A percentile compares a stretch with the other conserved stretches of the same genome.
phyloP scores from a whole-genome alignment of 1,284 basidiomycete genomes.

The Trametes versicolor region DNA sequence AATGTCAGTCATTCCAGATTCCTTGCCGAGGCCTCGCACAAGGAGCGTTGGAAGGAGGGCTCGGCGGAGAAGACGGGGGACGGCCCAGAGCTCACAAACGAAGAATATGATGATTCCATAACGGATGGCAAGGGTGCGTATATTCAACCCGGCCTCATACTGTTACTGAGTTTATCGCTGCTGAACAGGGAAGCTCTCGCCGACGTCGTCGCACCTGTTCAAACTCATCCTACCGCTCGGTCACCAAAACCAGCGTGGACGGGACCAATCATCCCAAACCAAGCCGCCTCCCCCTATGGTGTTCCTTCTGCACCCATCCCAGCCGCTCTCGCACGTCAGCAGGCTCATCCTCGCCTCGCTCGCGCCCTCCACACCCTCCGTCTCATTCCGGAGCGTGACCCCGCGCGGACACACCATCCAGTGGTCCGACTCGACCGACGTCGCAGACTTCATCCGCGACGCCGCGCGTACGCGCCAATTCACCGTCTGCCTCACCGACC shows the following conservation, averaged over 20 bases:
- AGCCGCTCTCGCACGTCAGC: slow-evolving; percentile 67
- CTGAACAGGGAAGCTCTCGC: slow-evolving; percentile 61
- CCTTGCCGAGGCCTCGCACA: slow-evolving; percentile 52
- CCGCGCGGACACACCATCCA: slow-evolving; percentile 52
- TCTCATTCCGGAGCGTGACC: slow-evolving; percentile 59
- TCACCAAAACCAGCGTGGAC: slow-evolving; percentile 32
- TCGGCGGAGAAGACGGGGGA: slow-evolving; percentile 24
- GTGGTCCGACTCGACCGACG: slow-evolving; percentile 75
- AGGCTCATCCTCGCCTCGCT: slow-evolving; percentile 59
- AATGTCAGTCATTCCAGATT: slow-evolving; percentile 58
- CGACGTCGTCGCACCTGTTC: slow-evolving; percentile 72
- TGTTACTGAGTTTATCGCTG: background rate
- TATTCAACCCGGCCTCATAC: background rate
- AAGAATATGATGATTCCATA: slow-evolving; percentile 40
- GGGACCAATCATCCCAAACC: slow-evolving; percentile 15
- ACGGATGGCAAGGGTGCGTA: slow-evolving; percentile 40
- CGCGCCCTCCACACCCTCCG: slow-evolving; percentile 45
- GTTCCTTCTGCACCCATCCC: slow-evolving; percentile 67
- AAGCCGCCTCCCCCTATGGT: slow-evolving; percentile 56
- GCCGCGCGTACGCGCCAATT: slow-evolving; percentile 66
- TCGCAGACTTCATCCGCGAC: slow-evolving; percentile 74
- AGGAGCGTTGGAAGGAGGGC: slow-evolving; percentile 50
- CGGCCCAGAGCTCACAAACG: slow-evolving; percentile 26
- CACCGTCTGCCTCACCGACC: slow-evolving; percentile 55
- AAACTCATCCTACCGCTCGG: slow-evolving; percentile 68